Conservation (phyloP, 495 filamentous ascomycete species). For the Penicillium odoratum region DNA sequence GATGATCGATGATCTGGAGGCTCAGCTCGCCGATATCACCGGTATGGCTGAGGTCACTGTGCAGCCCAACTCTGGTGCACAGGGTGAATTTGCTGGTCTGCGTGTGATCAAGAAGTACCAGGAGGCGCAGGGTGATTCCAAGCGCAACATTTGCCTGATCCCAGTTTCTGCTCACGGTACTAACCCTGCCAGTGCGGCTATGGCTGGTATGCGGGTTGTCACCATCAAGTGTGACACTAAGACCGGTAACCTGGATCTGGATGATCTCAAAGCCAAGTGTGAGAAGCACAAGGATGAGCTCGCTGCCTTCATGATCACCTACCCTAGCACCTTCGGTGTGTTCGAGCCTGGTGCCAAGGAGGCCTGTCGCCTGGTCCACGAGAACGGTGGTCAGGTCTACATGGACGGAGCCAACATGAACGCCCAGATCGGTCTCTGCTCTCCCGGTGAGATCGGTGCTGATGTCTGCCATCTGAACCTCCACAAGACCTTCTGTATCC, state of each 20-base stretch:
- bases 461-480: constrained; percentile 98
- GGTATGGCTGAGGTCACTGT: constrained; percentile 88
- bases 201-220: constrained; percentile 97
- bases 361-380: constrained; percentile 82
- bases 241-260: constrained; percentile 88
- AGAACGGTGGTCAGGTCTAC: constrained; percentile 91
- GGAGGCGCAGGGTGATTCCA: constrained; percentile 60
- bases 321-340: constrained; percentile 95
- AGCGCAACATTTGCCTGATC: constrained; percentile 93
- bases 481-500: constrained; percentile 99
- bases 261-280: constrained; percentile 83
- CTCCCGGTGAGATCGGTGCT: constrained; percentile 93
- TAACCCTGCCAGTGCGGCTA: constrained; percentile 93
- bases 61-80: constrained; percentile 95
- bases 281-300: constrained; percentile 83
- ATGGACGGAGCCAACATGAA: constrained; percentile 99
- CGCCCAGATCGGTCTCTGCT: constrained; percentile 95
- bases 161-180: constrained; percentile 97
- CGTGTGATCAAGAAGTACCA: constrained; percentile 87
- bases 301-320: constrained; percentile 97
- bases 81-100: constrained; percentile 96
- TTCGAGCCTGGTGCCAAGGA: constrained; percentile 91
- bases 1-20: constrained; percentile 70
- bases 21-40: constrained; percentile 81
- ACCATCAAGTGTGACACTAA: constrained; percentile 87